Evolutionary conservation across 2,329 filamentous ascomycete species (phyloP).

Genomic region (Aspergillus persii): DNA sequence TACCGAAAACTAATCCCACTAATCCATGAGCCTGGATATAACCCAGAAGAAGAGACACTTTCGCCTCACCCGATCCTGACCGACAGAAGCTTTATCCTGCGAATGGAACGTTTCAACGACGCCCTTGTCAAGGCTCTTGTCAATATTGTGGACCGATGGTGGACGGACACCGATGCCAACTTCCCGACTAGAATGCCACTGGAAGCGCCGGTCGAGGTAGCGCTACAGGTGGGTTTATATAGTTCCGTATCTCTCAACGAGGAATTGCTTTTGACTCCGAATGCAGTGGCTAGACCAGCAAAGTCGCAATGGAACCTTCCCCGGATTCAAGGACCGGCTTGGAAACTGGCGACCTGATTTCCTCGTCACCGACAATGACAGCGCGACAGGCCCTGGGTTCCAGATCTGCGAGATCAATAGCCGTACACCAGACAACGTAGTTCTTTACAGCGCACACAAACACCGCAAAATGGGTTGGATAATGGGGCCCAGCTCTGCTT

Average conservation of each 20-base stretch:
- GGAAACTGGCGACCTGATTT: conserved; percentile 22
- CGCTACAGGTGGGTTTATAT: conserved; percentile 16
- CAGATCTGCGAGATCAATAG: conserved; percentile 20
- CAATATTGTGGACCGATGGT: conserved; percentile 29
- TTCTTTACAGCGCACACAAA: background rate
- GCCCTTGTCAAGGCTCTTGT: conserved; percentile 21
- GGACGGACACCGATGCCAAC: conserved; percentile 19
- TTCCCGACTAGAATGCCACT: conserved; percentile 28
- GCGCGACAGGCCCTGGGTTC: conserved; percentile 6
- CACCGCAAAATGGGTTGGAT: background rate
- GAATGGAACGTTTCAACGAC: conserved; percentile 14
- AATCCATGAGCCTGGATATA: background rate
- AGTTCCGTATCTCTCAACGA: conserved; percentile 5
- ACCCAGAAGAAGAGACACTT: background rate
- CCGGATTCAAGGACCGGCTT: conserved; percentile 9
- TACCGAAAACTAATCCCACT: background rate
- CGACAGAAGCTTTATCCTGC: background rate
- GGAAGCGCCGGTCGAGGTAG: conserved; percentile 23
- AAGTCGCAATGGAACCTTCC: background rate
- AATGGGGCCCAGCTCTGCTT: conserved; percentile 1
- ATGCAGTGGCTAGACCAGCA: conserved; percentile 8
- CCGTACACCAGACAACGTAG: conserved; percentile 7
- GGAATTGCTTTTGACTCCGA: background rate
- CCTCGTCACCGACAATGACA: conserved; percentile 6
- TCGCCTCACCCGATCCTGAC: conserved; percentile 3